Conservation (phyloP, 2,329 filamentous ascomycete species). For the Apiospora koreana region DNA sequence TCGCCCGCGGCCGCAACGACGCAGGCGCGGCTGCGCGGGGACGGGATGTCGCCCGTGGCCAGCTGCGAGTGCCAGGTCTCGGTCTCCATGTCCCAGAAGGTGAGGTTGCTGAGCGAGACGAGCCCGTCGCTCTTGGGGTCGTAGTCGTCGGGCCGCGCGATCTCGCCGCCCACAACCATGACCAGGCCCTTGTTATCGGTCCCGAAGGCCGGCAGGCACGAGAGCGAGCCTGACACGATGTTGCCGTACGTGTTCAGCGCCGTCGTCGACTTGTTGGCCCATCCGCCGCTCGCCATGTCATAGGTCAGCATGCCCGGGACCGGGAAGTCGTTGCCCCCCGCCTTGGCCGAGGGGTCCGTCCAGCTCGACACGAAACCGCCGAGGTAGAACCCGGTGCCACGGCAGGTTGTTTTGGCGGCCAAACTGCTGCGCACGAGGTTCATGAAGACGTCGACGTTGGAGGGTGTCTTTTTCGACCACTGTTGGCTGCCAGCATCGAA, state of each 20-base stretch:
- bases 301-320: slow-evolving; percentile 15
- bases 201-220: slow-evolving; percentile 13
- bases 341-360: slow-evolving; percentile 4
- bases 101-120: neutral
- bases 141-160: neutral
- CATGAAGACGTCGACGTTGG: slow-evolving; percentile 14
- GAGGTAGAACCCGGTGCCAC: slow-evolving; percentile 10
- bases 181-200: neutral
- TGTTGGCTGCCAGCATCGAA: neutral
- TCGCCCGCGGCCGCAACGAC: neutral
- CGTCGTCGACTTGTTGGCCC: slow-evolving; percentile 14
- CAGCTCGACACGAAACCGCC: slow-evolving; percentile 10
- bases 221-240: neutral
- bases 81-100: slow-evolving; percentile 14
- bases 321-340: neutral
- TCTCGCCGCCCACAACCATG: slow-evolving; percentile 11
- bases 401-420: slow-evolving; percentile 10
- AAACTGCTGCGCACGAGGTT: slow-evolving; percentile 5
- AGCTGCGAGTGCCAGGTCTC: slow-evolving; percentile 14
- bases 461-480: slow-evolving; percentile 7
- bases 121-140: neutral
- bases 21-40: slow-evolving; percentile 13
- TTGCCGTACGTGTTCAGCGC: slow-evolving; percentile 12
- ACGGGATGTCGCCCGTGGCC: slow-evolving; percentile 15
- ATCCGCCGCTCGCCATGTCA: slow-evolving; percentile 11